These are phyloP conservation scores for Aspergillus fischeri DNA, from an alignment of 2,329 filamentous ascomycete genomes.

Conservation along the genomic window DNA sequence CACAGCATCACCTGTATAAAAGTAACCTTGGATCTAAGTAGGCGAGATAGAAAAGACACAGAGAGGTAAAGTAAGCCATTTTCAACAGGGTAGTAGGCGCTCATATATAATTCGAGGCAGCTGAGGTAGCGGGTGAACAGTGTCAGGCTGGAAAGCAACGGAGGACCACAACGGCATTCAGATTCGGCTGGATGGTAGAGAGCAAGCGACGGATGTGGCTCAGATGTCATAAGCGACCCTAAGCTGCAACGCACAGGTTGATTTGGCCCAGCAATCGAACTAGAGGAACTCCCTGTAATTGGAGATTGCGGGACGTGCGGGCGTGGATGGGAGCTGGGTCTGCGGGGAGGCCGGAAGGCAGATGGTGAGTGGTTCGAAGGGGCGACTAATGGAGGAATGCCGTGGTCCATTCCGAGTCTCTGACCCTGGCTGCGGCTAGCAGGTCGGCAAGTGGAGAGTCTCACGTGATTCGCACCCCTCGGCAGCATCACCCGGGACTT, in stretches of 20 bases:
- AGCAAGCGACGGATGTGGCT: not conserved
- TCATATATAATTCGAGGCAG: conserved; percentile 25
- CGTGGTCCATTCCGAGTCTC: conserved; percentile 23
- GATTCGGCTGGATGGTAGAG: conserved; percentile 27
- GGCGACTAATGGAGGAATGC: conserved; percentile 14
- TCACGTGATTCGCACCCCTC: conserved; percentile 22
- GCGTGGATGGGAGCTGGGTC: conserved; percentile 4
- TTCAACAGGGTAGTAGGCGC: conserved; percentile 14
- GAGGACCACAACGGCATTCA: conserved; percentile 34
- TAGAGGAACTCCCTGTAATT: not conserved
- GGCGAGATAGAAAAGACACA: not conserved
- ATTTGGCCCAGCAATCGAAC: conserved; percentile 5
- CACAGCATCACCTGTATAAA: conserved; percentile 4
- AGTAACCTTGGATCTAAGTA: not conserved
- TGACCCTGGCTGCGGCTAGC: conserved; percentile 17
- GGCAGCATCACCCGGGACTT: conserved; percentile 24
- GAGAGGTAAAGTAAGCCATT: conserved; percentile 2
- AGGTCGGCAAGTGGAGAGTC: conserved; percentile 28
- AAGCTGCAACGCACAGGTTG: not conserved
- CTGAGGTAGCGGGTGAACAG: conserved; percentile 15
- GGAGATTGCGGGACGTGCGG: conserved; percentile 1
- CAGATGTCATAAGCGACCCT: not conserved
- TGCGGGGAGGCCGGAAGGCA: conserved; percentile 9
- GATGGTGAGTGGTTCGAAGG: too few relatives aligned
- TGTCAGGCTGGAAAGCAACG: conserved; percentile 14